Conservation (phyloP, 2,329 filamentous ascomycete genomes). For the Penicillium decumbens region DNA sequence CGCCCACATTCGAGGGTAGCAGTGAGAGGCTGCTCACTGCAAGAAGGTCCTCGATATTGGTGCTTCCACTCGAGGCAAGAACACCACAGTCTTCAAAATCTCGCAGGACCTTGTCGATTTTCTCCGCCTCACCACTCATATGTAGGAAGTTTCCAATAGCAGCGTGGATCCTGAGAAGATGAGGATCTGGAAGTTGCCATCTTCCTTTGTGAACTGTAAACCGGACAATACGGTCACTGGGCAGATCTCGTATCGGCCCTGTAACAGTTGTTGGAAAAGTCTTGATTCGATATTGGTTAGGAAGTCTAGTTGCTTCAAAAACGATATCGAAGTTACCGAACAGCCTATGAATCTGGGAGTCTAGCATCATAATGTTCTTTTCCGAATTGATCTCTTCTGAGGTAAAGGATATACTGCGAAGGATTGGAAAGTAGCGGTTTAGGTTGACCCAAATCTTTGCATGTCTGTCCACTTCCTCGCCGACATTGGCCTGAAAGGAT, state of each 20-base stretch:
- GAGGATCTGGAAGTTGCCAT: slow-evolving; percentile 15
- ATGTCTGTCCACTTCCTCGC: slow-evolving; percentile 7
- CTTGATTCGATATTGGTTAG: slow-evolving; percentile 18
- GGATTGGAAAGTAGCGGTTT: slow-evolving; percentile 18
- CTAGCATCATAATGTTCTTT: slow-evolving; percentile 19
- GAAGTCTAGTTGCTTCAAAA: slow-evolving; percentile 12
- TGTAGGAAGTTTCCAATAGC: slow-evolving; percentile 20
- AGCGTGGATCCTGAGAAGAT: slow-evolving; percentile 19
- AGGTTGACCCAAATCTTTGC: slow-evolving; percentile 18
- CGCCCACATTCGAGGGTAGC: slow-evolving; percentile 5
- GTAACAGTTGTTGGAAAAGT: slow-evolving; percentile 10
- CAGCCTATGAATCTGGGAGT: slow-evolving; percentile 7
- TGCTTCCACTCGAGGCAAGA: slow-evolving; percentile 12
- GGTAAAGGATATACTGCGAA: slow-evolving; percentile 10
- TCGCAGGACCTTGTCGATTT: slow-evolving; percentile 15
- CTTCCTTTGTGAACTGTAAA: slow-evolving; percentile 14
- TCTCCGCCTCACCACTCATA: slow-evolving; percentile 16
- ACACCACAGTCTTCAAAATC: slow-evolving; percentile 13
- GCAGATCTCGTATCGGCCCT: slow-evolving; percentile 7
- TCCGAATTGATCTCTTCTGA: slow-evolving; percentile 15
- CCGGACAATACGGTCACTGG: slow-evolving; percentile 11
- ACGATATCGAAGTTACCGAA: slow-evolving; percentile 16
- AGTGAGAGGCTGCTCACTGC: slow-evolving; percentile 14
- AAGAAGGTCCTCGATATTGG: slow-evolving; percentile 15
- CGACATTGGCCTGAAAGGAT: slow-evolving; percentile 6